A percentile compares a stretch with the other conserved stretches of the same genome.
These are phyloP conservation scores for Cercospora sesami DNA, from an alignment of 2,329 filamentous ascomycete species.

Conservation along the genomic window DNA sequence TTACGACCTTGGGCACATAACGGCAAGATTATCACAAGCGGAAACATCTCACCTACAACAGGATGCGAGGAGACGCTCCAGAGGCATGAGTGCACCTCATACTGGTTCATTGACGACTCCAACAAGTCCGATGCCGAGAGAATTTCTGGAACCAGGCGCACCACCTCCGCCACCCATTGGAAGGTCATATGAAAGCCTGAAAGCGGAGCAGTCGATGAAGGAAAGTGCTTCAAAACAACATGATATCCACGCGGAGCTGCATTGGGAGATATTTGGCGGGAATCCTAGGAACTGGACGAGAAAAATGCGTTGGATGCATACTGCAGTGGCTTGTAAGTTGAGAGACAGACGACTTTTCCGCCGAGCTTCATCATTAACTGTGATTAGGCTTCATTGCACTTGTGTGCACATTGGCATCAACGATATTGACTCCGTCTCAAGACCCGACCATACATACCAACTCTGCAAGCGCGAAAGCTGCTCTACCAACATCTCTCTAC, in stretches of 20 bases:
- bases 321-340: conserved; percentile 34
- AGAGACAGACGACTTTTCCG: conserved; percentile 40
- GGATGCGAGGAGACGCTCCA: not conserved
- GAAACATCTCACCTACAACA: not conserved
- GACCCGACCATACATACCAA: conserved; percentile 47
- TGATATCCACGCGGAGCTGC: conserved; percentile 20
- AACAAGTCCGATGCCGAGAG: not conserved
- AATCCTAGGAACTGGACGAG: conserved; percentile 46
- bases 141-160: not conserved
- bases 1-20: not conserved
- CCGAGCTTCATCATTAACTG: not conserved
- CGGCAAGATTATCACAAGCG: not conserved
- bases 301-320: conserved; percentile 38
- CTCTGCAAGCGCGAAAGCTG: conserved; percentile 53
- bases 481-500: conserved; percentile 60
- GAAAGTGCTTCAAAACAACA: not conserved
- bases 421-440: conserved; percentile 21
- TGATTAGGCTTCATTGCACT: conserved; percentile 1
- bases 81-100: not conserved
- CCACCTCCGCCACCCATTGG: not conserved
- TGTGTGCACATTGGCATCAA: conserved; percentile 24
- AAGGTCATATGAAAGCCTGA: not conserved
- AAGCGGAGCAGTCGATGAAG: not conserved
- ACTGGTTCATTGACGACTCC: not conserved
- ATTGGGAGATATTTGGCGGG: conserved; percentile 17